These are phyloP conservation scores for Leccinum disarticulatum DNA, from an alignment of 768 basidiomycete genomes.

Conservation along the genomic window DNA sequence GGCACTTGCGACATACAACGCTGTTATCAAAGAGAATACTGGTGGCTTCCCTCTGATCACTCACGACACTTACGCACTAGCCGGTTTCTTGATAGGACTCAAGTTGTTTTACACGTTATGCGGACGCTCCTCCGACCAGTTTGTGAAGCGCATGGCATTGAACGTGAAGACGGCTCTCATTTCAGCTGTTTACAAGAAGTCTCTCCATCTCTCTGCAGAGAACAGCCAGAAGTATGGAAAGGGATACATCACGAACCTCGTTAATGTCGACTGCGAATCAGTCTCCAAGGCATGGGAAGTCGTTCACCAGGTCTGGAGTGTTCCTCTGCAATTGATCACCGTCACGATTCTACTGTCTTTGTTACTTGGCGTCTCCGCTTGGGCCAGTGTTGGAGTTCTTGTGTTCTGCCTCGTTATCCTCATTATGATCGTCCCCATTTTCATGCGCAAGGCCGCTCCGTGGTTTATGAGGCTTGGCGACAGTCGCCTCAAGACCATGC, in stretches of 20 bases:
- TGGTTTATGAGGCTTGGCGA: constrained; percentile 30
- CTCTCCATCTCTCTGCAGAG: constrained; percentile 28
- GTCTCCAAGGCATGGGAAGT: constrained; percentile 31
- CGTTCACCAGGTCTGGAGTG: constrained; percentile 28
- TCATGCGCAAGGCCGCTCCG: constrained; percentile 33
- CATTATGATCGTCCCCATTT: constrained; percentile 32
- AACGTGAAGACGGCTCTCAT: constrained; percentile 32
- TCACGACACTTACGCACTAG: constrained; percentile 26
- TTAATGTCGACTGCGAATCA: constrained; percentile 32
- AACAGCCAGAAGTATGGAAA: constrained; percentile 27
- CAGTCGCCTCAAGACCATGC: constrained; percentile 28
- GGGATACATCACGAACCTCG: constrained; percentile 31
- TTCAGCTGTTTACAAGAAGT: constrained; percentile 32
- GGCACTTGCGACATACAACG: constrained; percentile 21
- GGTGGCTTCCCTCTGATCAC: constrained; percentile 32
- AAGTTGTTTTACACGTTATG: constrained; percentile 26
- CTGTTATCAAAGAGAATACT: constrained; percentile 21
- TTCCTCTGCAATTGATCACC: constrained; percentile 25
- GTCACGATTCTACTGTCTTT: constrained; percentile 26
- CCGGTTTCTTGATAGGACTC: constrained; percentile 23
- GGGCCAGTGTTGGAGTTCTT: constrained; percentile 31
- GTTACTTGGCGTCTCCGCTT: constrained; percentile 29
- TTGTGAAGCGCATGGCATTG: constrained; percentile 30
- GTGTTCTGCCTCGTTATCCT: constrained; percentile 24
- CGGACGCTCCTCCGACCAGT: constrained; percentile 30